These are phyloP conservation scores for Staphylotrichum longicolle DNA, from an alignment of 495 filamentous ascomycete genomes.

Conservation along the genomic window DNA sequence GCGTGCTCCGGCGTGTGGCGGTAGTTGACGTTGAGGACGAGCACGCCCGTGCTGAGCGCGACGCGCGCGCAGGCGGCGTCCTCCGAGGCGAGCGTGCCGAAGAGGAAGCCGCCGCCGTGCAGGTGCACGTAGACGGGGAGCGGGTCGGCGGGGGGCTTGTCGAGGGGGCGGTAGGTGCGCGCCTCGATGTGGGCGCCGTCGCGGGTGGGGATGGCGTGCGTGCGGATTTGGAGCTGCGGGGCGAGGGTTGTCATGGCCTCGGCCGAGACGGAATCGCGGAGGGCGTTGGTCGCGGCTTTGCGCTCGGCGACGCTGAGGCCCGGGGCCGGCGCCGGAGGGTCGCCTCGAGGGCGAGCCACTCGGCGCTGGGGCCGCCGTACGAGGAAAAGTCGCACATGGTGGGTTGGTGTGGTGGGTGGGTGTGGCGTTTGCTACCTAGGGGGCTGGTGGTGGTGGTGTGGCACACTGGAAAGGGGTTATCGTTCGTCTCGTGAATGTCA, in stretches of 20 bases:
- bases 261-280: slow-evolving; percentile 39
- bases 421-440: neutral
- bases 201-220: slow-evolving; percentile 35
- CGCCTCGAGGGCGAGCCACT: slow-evolving; percentile 43
- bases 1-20: slow-evolving; percentile 46
- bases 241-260: slow-evolving; percentile 31
- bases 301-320: slow-evolving; percentile 30
- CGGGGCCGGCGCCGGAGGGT: slow-evolving; percentile 28
- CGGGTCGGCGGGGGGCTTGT: neutral
- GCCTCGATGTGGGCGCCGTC: slow-evolving; percentile 39
- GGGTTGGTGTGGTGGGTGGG: neutral
- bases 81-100: slow-evolving; percentile 32
- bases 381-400: slow-evolving; percentile 44
- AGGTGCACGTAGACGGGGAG: slow-evolving; percentile 26
- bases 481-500: too few relatives aligned
- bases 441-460: too few relatives aligned
- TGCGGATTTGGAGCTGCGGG: slow-evolving; percentile 30
- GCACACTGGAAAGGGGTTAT: too few relatives aligned
- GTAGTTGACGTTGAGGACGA: slow-evolving; percentile 50
- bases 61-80: slow-evolving; percentile 39
- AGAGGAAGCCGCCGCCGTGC: slow-evolving; percentile 46
- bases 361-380: slow-evolving; percentile 41
- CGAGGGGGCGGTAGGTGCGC: slow-evolving; percentile 39
- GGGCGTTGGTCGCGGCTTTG: slow-evolving; percentile 32
- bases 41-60: slow-evolving; percentile 22